A percentile compares a stretch with the other conserved stretches of the same genome.
These are phyloP conservation scores for Cercospora zeae-maydis DNA, from an alignment of 2,329 filamentous ascomycete genomes.

Conservation along the genomic window DNA sequence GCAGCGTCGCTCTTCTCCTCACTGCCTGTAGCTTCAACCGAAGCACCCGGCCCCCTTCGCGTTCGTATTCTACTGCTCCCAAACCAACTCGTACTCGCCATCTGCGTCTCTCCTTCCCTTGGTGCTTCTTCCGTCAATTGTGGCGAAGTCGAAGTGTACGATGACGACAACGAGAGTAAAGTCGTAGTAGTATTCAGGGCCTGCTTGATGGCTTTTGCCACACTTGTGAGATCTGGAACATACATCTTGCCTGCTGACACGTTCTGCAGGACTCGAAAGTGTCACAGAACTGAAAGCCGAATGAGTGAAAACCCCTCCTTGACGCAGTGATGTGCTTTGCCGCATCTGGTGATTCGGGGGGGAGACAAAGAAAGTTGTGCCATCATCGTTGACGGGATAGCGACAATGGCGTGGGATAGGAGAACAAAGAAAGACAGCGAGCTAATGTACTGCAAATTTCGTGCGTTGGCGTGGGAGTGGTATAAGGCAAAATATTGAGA, in stretches of 20 bases:
- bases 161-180: not conserved
- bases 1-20: not conserved
- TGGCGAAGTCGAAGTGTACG: conserved; percentile 17
- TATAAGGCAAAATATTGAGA: not conserved
- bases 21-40: not conserved
- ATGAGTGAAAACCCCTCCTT: not conserved
- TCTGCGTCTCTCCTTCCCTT: not conserved
- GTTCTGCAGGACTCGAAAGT: not conserved
- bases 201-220: conserved; percentile 14
- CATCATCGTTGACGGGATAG: not conserved
- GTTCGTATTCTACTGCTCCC: not conserved
- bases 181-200: conserved; percentile 6
- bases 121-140: not conserved
- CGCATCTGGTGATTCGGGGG: not conserved
- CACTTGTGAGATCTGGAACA: conserved; percentile 21
- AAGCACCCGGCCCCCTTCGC: not conserved
- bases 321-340: not conserved
- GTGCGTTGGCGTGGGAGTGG: not conserved
- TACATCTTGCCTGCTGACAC: conserved; percentile 16
- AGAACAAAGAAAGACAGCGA: not conserved
- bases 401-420: not conserved
- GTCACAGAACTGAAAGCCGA: not conserved
- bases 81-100: not conserved
- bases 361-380: not conserved
- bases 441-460: not conserved